Conservation (phyloP, 1,284 basidiomycete genomes). For the Fomitopsis betulina region DNA sequence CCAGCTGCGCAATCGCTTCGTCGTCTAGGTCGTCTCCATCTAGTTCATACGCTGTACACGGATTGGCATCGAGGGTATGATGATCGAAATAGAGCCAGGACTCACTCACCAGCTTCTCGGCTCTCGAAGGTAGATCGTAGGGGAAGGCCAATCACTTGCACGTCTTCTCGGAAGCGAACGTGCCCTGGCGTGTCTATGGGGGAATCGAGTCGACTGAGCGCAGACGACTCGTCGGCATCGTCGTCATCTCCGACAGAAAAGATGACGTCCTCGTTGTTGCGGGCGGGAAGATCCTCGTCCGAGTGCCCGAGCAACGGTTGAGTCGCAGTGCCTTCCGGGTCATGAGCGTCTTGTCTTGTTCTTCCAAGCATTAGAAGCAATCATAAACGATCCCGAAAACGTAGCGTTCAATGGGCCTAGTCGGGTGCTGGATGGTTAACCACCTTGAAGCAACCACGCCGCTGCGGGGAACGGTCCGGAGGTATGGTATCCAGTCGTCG, state of each 20-base stretch:
- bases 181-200: constrained; percentile 17
- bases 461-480: too few relatives aligned
- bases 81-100: constrained; percentile 1
- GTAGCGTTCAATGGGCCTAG: too few relatives aligned
- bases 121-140: constrained; percentile 66
- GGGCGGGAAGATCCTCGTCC: constrained; percentile 30
- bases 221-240: constrained; percentile 25
- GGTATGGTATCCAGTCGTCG: too few relatives aligned
- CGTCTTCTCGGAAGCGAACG: constrained; percentile 63
- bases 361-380: constrained; percentile 25
- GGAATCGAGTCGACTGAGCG: constrained; percentile 14
- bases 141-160: constrained; percentile 61
- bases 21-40: constrained; percentile 75
- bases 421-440: background rate
- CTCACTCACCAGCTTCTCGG: constrained; percentile 69
- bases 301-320: constrained; percentile 51
- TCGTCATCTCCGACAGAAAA: constrained; percentile 30
- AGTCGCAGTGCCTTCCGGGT: constrained; percentile 38
- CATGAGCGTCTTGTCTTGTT: constrained; percentile 26
- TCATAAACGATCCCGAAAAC: background rate
- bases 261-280: constrained; percentile 20
- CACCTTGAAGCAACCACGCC: too few relatives aligned
- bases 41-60: constrained; percentile 62
- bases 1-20: constrained; percentile 37
- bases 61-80: background rate